phyloP scores from a whole-genome alignment of 805 yeast genomes.

The Sugiyamaella qingdaonensis region DNA sequence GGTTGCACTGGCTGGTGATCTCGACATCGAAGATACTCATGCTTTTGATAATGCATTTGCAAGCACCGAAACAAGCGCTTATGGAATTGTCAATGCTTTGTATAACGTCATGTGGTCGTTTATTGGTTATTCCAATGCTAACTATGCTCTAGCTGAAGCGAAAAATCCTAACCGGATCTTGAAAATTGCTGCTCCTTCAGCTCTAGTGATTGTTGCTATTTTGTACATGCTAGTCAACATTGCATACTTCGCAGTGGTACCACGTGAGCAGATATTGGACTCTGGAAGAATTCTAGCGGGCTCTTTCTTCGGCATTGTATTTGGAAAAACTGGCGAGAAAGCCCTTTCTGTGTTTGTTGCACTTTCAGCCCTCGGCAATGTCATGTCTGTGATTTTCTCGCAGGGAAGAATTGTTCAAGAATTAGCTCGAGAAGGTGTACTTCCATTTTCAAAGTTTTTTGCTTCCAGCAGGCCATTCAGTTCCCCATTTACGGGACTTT shows the following conservation, averaged over 20 bases:
- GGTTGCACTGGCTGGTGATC: conserved; percentile 76
- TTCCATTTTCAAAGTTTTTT: conserved; percentile 69
- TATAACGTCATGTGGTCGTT: conserved; percentile 84
- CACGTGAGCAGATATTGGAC: conserved; percentile 41
- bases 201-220: conserved; percentile 55
- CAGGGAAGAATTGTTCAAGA: conserved; percentile 80
- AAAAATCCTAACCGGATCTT: conserved; percentile 68
- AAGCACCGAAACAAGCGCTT: conserved; percentile 39
- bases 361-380: conserved; percentile 76
- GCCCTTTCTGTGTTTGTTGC: conserved; percentile 81
- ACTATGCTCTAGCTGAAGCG: conserved; percentile 77
- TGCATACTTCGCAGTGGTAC: conserved; percentile 55
- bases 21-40: conserved; percentile 49
- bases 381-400: conserved; percentile 71
- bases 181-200: conserved; percentile 69
- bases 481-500: conserved; percentile 67
- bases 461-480: conserved; percentile 69
- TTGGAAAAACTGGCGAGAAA: conserved; percentile 62
- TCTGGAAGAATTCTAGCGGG: conserved; percentile 76
- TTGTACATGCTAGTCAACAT: conserved; percentile 73
- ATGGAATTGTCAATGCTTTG: conserved; percentile 56
- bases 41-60: conserved; percentile 58
- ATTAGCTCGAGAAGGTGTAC: conserved; percentile 74
- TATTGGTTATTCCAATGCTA: conserved; percentile 78
- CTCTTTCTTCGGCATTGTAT: conserved; percentile 65